Evolutionary conservation across 352 stramenopile genomes (phyloP), one percentile per base, ranked within the genome.

Genomic region (Globisporangium ultimum): DNA sequence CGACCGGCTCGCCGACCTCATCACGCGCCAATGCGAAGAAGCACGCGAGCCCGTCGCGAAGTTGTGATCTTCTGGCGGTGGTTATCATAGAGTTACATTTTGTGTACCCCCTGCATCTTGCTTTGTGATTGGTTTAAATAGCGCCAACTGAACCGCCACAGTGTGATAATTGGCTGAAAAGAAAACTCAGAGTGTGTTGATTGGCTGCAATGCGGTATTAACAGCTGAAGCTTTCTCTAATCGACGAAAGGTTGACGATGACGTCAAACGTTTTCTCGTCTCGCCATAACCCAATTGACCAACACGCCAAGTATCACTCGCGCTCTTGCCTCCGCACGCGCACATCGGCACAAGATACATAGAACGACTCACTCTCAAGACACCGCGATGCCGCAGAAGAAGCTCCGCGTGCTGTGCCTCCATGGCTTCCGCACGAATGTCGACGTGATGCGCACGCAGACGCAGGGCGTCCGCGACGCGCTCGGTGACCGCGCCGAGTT

Each of bases 381-480:
- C 48, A 40, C 20, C 38, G 38, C 38, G 38, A 43, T 17, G 10
- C 38, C 38, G 10, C 38, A 43, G 12, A 34, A 24, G 14, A 56
- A 78, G 57, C 64, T 84, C 17, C 71, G 74, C 18, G 70, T 81
- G 57, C 48, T 84, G 18, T 84, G 74, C 40, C 60, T 84, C n/a
- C 76, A 86, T 53, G 76, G 76, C 34, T 86, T 78, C 63, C 76
- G 76, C 42, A 86, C 76, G 12, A 86, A 86, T 58, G 59, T 60
- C 40, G 45, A 71, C 38, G 72, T 86, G 49, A 83, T 86, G 73
- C 36, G 60, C 40, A 66, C 74, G 48, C 76, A 86, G 54, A 75
- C 70, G 14, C 73, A 74, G 14, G 71, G 74, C 0, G 51, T 86
- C 53, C 73, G 70, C 43, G 57, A 63, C 7, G 67, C 61, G 11